A percentile compares a stretch with the other conserved stretches of the same genome.
phyloP scores from a whole-genome alignment of 2,329 filamentous ascomycete genomes.

The Lachnellula suecica region DNA sequence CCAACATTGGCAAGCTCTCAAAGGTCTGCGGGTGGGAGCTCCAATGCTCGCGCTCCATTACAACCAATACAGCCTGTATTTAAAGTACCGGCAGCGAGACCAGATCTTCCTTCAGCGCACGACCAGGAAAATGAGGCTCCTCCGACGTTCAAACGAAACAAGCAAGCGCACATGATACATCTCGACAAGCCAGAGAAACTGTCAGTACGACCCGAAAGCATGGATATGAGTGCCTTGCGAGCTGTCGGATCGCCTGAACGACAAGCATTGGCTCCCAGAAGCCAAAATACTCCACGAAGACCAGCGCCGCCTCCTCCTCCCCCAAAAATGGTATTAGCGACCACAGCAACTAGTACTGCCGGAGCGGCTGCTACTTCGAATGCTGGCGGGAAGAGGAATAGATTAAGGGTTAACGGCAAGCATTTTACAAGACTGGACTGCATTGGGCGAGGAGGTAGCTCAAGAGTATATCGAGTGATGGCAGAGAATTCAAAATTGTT shows the following conservation, averaged over 20 bases:
- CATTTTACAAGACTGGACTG: conserved; percentile 87
- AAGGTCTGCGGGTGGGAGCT: conserved; percentile 33
- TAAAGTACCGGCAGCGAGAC: conserved; percentile 54
- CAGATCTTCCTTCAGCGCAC: conserved; percentile 59
- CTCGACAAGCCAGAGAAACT: conserved; percentile 44
- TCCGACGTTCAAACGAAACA: conserved; percentile 60
- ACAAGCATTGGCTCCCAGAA: conserved; percentile 53
- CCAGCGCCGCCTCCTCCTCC: conserved; percentile 81
- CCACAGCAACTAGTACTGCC: conserved; percentile 81
- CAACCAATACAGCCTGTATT: conserved; percentile 53
- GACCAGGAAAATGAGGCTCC: conserved; percentile 86
- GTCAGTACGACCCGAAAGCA: conserved; percentile 48
- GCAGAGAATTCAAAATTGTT: conserved; percentile 96
- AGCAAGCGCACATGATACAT: conserved; percentile 26
- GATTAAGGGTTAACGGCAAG: conserved; percentile 87
- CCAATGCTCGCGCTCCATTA: conserved; percentile 40
- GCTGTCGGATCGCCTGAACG: conserved; percentile 51
- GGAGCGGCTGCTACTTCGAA: conserved; percentile 77
- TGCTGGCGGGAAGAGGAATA: conserved; percentile 68
- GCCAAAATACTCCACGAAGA: conserved; percentile 71
- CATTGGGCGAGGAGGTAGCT: conserved; percentile 88
- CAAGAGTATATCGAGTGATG: conserved; percentile 93
- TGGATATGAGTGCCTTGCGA: conserved; percentile 39
- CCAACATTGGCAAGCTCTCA: conserved; percentile 25
- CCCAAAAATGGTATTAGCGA: conserved; percentile 95